These are phyloP conservation scores for Nakazawaea ambrosiae DNA, from an alignment of 805 yeast genomes.

Conservation along the genomic window DNA sequence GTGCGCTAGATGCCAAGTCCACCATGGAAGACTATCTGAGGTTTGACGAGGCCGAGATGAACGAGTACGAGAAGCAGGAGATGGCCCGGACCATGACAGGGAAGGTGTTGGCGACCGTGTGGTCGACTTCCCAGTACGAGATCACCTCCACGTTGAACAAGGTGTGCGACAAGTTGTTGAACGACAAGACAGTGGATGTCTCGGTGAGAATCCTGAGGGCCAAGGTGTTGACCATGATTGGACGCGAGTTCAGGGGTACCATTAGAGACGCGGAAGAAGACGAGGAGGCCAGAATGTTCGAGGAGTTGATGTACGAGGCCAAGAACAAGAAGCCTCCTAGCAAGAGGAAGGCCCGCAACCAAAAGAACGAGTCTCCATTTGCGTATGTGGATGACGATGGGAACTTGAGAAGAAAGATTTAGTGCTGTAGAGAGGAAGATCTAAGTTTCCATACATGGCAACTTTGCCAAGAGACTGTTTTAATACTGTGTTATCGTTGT, in stretches of 20 bases:
- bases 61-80: slow-evolving; percentile 46
- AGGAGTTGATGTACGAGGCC: slow-evolving; percentile 39
- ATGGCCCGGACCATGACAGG: slow-evolving; percentile 72
- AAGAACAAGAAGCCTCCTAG: slow-evolving; percentile 20
- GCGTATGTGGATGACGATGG: slow-evolving; percentile 9
- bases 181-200: slow-evolving; percentile 45
- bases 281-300: slow-evolving; percentile 72
- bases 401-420: too few species aligned
- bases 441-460: too few species aligned
- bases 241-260: slow-evolving; percentile 52
- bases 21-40: slow-evolving; percentile 69
- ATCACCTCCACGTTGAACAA: slow-evolving; percentile 65
- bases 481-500: too few species aligned
- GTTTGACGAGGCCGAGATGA: slow-evolving; percentile 44
- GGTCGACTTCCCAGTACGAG: slow-evolving; percentile 78
- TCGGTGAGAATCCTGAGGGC: slow-evolving; percentile 53
- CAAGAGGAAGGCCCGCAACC: slow-evolving; percentile 21
- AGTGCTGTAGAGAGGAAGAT: too few species aligned
- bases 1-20: slow-evolving; percentile 73
- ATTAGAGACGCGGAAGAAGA: slow-evolving; percentile 63
- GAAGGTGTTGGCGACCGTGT: slow-evolving; percentile 75
- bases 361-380: slow-evolving; percentile 11
- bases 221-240: slow-evolving; percentile 51
- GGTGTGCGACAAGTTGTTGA: slow-evolving; percentile 61
- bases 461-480: too few species aligned